Base-by-base conservation (phyloP, 192 early-diverging fungal species). In the Diversispora epigaea region DNA sequence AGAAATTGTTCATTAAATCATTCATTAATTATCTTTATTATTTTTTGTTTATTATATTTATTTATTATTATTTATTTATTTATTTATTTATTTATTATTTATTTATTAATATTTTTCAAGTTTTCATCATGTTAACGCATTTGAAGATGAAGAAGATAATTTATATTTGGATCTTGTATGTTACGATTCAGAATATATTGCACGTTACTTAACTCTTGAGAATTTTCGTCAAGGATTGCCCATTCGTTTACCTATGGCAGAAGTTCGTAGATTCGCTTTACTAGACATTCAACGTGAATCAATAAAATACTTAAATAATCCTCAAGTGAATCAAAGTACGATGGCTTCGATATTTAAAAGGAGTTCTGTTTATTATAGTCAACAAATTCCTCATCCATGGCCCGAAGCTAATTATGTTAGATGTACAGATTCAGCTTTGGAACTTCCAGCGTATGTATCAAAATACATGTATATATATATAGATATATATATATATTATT, bases 111-210 rank as follows among this genome's bases (percentile, higher is more conserved):
- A 32, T 64, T 10, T 22, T 25, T 17, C 3, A 43, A 87, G 87
- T 57, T 84, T 93, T 79, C 88, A 93, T 74, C 90, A 93, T 72
- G 83, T 91, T 75, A 91, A 91, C 64, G 92, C 92, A 0, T 89
- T 87, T 68, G 92, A 93, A 68, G 79, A 87, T 66, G 88, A 83
- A 0, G 81, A 84, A 0, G 86, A 89, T 73, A 88, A 87, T 73
- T 80, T 91, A 0, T 81, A 81, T 47, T 77, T 91, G 14, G 92
- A 93, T 70, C 81, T 91, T 73, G 81, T 85, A 4, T 80, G 87
- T 41, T 93, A 93, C 57, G 68, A 80, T 1, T 86, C 92, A 72
- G 87, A 88, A 46, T 80, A 80, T 0, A 81, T 93, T 15, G 75
- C 86, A 45, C 82, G 88, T n/a, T 86, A 87, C 22, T 76, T 93